phyloP scores from a whole-genome alignment of 164 flowering plant genomes.

The Macadamia integrifolia region DNA sequence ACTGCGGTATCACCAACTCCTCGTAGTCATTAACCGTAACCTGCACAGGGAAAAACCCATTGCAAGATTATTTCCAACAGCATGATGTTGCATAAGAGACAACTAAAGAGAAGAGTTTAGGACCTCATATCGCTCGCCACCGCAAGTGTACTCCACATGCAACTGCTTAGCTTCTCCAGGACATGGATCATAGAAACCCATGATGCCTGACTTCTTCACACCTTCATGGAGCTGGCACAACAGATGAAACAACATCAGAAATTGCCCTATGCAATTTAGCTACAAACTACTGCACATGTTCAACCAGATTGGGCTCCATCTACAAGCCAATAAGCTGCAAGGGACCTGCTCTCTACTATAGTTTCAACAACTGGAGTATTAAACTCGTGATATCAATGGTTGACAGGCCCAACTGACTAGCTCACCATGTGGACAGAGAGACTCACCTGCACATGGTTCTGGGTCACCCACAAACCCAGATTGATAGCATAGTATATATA shows the following conservation, averaged over 20 bases:
- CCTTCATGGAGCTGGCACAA: constrained; percentile 86
- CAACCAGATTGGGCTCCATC: too few relatives aligned
- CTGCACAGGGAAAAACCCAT: constrained; percentile 23
- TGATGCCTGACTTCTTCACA: constrained; percentile 89
- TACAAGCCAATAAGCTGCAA: too few relatives aligned
- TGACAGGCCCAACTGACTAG: too few relatives aligned
- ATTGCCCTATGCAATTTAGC: too few relatives aligned
- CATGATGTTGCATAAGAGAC: not conserved
- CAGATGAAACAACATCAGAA: not conserved
- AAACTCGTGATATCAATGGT: too few relatives aligned
- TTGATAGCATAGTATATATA: too few relatives aligned
- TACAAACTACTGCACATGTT: too few relatives aligned
- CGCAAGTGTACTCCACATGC: constrained; percentile 59
- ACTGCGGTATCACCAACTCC: constrained; percentile 54
- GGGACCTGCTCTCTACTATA: too few relatives aligned
- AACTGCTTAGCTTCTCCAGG: constrained; percentile 83
- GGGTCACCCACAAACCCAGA: too few relatives aligned
- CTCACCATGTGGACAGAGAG: too few relatives aligned
- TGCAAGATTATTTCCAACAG: not conserved
- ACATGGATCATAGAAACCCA: constrained; percentile 97
- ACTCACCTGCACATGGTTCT: too few relatives aligned
- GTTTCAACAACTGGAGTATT: too few relatives aligned
- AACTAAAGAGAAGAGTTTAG: not conserved
- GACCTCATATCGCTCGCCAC: constrained; percentile 56
- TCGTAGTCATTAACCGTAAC: constrained; percentile 53